Base-by-base conservation (phyloP, 495 filamentous ascomycete species). In the Aspergillus biplanus region DNA sequence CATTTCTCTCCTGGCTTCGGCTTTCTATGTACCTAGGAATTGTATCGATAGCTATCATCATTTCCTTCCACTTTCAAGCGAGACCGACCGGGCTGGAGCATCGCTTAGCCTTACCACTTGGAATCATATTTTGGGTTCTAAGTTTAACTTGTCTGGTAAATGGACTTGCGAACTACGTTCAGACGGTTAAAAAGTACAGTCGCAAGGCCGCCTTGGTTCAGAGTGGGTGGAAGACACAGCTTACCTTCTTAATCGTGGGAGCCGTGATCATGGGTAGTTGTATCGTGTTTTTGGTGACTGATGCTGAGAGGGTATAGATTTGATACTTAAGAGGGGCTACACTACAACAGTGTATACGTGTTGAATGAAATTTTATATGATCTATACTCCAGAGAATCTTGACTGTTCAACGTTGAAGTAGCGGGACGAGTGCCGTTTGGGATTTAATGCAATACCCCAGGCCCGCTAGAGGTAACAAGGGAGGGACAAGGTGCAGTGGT, bases 1-100 rank as follows among this genome's bases (percentile, higher is more conserved):
- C 90, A 18, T 99, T 98, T 71, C 89, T 99, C 56, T 97, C 96
- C 18, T 97, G 93, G 86, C 88, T 99, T 5, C 88, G 95, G 4
- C 86, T 99, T 6, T 89, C 90, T 16, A 86, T 97, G 68, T 97
- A 97, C 79, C 89, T 99, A 81, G 85, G 92, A 58, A 80, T 99
- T 35, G 94, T 98, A 18, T 85, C 92, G 8, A 80, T 94, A 16
- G 95, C 95, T 46, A 97, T 99, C 63, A 84, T 95, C 8, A 83
- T 97, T 44, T 97, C 92, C 7, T 98, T 99, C 74, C 93, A 99
- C 66, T 86, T 99, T 57, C 91, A 91, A 64, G 78, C 82, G 18
- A 75, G 87, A 61, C 91, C 95, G 4, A 85, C 87, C 2, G 69
- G 71, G 4, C 72, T 91, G 0, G 95, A 98, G 76, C 81, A 83